Evolutionary conservation across 2,329 filamentous ascomycete genomes (phyloP).

Genomic region (Claviceps fusiformis): DNA sequence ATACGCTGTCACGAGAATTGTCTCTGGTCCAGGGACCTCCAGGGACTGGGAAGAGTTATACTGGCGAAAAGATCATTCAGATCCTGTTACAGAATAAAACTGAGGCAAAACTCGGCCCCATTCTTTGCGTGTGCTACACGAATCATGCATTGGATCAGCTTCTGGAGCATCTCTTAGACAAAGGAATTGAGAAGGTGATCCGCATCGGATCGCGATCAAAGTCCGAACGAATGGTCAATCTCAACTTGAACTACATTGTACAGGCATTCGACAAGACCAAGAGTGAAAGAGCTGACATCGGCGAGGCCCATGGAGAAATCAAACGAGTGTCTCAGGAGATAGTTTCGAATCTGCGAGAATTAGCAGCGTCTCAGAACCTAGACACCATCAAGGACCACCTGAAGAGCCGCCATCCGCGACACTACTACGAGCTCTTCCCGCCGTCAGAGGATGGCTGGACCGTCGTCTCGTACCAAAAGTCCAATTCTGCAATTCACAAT

Average conservation of each 20-base stretch:
- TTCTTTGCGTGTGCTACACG: slow-evolving; percentile 38
- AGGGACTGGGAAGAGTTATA: slow-evolving; percentile 54
- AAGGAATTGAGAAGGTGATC: slow-evolving; percentile 35
- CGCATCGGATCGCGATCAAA: slow-evolving; percentile 48
- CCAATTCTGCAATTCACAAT: not conserved
- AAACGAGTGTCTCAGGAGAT: not conserved
- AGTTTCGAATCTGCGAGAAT: not conserved
- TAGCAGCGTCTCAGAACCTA: not conserved
- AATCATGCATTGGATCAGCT: slow-evolving; percentile 41
- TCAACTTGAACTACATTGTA: slow-evolving; percentile 34
- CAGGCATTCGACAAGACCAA: slow-evolving; percentile 21
- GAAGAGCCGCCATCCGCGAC: not conserved
- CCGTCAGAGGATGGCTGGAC: not conserved
- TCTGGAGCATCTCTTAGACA: slow-evolving; percentile 43
- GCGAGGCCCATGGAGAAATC: slow-evolving; percentile 1
- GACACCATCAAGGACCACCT: not conserved
- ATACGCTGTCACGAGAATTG: slow-evolving; percentile 36
- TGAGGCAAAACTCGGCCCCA: slow-evolving; percentile 29
- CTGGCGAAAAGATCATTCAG: slow-evolving; percentile 45
- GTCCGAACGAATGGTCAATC: slow-evolving; percentile 32
- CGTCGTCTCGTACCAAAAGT: not conserved
- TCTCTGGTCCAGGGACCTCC: slow-evolving; percentile 57
- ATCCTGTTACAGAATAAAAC: slow-evolving; percentile 32
- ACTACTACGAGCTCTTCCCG: not conserved
- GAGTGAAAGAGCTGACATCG: slow-evolving; percentile 21